Base-by-base conservation (phyloP, 179 eudicot genomes). In the Beta corolliflora region DNA sequence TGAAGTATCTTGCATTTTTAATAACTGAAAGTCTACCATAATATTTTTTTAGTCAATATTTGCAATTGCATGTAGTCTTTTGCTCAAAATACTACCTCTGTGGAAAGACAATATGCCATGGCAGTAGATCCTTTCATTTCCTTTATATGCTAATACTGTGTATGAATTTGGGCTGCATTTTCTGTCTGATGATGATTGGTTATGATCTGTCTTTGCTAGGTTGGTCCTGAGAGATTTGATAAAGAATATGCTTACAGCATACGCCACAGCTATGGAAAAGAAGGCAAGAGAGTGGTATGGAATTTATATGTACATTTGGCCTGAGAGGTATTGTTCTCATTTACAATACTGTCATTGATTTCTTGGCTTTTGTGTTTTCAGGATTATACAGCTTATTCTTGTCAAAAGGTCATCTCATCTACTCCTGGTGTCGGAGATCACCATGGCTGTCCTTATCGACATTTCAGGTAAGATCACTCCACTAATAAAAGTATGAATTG, bases 391-490 rank as follows among this genome's bases (percentile, higher is more conserved):
- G 98, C 99, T 73, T 97, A 87, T 85, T 92, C 98, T 48, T 97
- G 99, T 87, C 97, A 94, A 83, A 96, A 92, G 82, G 78, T 96
- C 81, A 96, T 96, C 84, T 88, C 92, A 70, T 87, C 90, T 82
- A 90, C 95, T 71, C 98, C 98, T 25, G 91, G 97, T 82, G 97
- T 91, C 80, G 99, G 99, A 68, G 99, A 96, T 88, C 94, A 93
- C 81, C 99, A 96, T 85, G 99, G 99, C 61, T 96, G 99, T 78
- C 98, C 99, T 18, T 96, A 90, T 87, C 97, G 98, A 16, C 98
- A 96, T 88, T 97, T 97, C 91, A 94, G 97, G 99, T 95, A 48
- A 80, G 77, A 45, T 81, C 21, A 36, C 41, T 69, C 65, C 71
- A 13, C 11, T 19, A 21, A n/a, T 12, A 60, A 14, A 23, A 45